phyloP scores from a whole-genome alignment of 2,329 filamentous ascomycete species.

The Epichloe bromicola region DNA sequence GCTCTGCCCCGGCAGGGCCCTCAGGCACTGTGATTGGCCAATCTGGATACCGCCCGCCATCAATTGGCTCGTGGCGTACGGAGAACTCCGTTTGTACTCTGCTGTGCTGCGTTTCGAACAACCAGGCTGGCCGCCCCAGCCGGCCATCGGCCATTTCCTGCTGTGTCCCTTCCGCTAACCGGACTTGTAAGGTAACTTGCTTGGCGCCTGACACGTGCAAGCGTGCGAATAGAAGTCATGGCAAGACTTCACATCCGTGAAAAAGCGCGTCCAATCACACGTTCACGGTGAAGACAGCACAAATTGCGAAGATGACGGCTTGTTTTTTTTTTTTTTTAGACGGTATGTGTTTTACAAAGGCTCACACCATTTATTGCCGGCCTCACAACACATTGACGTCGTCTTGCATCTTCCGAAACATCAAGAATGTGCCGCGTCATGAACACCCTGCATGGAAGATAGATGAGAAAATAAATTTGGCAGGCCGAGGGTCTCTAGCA shows the following conservation, averaged over 20 bases:
- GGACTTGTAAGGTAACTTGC: conserved; percentile 2
- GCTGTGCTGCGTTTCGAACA: no score
- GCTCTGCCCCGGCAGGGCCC: background rate
- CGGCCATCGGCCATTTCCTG: background rate
- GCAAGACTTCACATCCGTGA: background rate
- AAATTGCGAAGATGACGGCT: background rate
- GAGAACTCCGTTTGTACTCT: no score
- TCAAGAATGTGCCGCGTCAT: background rate
- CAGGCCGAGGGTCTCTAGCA: conserved; percentile 1
- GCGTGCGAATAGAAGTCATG: background rate
- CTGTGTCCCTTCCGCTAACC: no score
- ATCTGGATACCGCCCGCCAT: background rate
- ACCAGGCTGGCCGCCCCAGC: background rate
- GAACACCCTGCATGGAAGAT: background rate
- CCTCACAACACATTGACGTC: background rate
- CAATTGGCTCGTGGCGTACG: no score
- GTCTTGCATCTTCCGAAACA: conserved; percentile 3
- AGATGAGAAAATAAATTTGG: background rate
- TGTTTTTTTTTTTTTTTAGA: background rate
- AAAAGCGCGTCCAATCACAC: background rate
- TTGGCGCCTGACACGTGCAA: conserved; percentile 2
- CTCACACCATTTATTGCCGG: conserved; percentile 1
- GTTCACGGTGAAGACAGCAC: background rate
- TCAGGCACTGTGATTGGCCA: background rate
- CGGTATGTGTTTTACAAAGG: background rate